A percentile compares a stretch with the other conserved stretches of the same genome.
Evolutionary conservation across 306 rosid species (phyloP).

Genomic region (Cucurbita moschata): DNA sequence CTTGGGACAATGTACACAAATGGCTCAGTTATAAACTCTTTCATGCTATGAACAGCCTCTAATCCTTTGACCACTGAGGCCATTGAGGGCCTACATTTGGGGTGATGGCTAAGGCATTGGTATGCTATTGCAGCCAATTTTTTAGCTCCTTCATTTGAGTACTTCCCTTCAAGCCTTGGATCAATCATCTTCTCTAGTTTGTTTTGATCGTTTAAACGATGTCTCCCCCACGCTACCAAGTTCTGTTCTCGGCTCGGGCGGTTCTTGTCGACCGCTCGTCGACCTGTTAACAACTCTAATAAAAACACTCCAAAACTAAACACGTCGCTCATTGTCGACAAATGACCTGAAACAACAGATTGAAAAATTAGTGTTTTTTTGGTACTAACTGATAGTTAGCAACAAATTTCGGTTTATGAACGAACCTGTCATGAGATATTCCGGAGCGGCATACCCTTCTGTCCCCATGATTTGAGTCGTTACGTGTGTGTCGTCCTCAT

Average conservation of each 20-base stretch:
- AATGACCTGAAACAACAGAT: slow-evolving; percentile 35
- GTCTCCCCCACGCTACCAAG: slow-evolving; percentile 81
- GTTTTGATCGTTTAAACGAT: slow-evolving; percentile 40
- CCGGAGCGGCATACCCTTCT: slow-evolving; percentile 89
- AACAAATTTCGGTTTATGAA: not conserved
- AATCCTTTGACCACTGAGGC: slow-evolving; percentile 51
- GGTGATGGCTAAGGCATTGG: slow-evolving; percentile 52
- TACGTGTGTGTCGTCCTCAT: slow-evolving; percentile 50
- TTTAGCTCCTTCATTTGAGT: slow-evolving; percentile 54
- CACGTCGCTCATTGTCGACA: slow-evolving; percentile 74
- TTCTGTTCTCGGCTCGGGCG: slow-evolving; percentile 52
- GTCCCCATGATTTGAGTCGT: slow-evolving; percentile 78
- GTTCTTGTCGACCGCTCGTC: slow-evolving; percentile 54
- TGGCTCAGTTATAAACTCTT: slow-evolving; percentile 51
- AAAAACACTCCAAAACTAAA: slow-evolving; percentile 83
- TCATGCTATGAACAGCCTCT: slow-evolving; percentile 38
- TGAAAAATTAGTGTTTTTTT: not conserved
- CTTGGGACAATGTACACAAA: slow-evolving; percentile 63
- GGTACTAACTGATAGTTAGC: not conserved
- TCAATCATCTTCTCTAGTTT: slow-evolving; percentile 66
- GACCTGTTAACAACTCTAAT: slow-evolving; percentile 65
- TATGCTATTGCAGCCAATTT: slow-evolving; percentile 52
- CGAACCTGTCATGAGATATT: slow-evolving; percentile 69
- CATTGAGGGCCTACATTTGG: slow-evolving; percentile 74
- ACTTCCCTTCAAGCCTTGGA: slow-evolving; percentile 65